A percentile compares a stretch with the other conserved stretches of the same genome.
Evolutionary conservation across 805 yeast genomes (phyloP).

Genomic region (Yueomyces sinensis): DNA sequence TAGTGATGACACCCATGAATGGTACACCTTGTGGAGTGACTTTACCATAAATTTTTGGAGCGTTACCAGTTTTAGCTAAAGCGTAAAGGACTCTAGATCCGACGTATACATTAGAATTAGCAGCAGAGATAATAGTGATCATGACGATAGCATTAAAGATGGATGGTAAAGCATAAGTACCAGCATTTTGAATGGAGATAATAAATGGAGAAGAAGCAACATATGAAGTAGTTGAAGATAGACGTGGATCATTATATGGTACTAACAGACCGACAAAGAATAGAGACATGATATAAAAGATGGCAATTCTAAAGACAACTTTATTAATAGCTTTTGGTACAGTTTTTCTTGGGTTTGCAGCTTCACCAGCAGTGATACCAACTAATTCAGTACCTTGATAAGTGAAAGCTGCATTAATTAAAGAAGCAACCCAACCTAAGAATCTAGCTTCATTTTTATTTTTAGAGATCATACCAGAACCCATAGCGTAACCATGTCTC

Average conservation of each 20-base stretch:
- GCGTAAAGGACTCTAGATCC: conserved; percentile 59
- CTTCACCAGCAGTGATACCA: conserved; percentile 48
- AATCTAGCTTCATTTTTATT: conserved; percentile 32
- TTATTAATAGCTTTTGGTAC: conserved; percentile 58
- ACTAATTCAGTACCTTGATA: conserved; percentile 49
- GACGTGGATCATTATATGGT: conserved; percentile 44
- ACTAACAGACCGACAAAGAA: conserved; percentile 54
- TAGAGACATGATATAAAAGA: conserved; percentile 47
- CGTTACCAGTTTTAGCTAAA: conserved; percentile 44
- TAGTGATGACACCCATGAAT: conserved; percentile 37
- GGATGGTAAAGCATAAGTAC: conserved; percentile 52
- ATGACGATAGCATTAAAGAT: conserved; percentile 63
- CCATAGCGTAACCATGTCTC: conserved; percentile 62
- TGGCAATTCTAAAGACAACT: conserved; percentile 46
- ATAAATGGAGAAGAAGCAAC: conserved; percentile 54
- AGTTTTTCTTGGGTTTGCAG: conserved; percentile 50
- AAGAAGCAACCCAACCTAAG: conserved; percentile 40
- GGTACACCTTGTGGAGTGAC: conserved; percentile 53
- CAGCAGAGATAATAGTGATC: conserved; percentile 59
- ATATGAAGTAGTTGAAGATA: conserved; percentile 23
- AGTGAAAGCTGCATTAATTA: conserved; percentile 44
- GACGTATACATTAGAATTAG: conserved; percentile 62
- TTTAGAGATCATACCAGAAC: conserved; percentile 35
- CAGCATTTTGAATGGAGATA: conserved; percentile 52
- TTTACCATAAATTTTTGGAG: conserved; percentile 42